Base-by-base conservation (phyloP, 176 grass and related monocot species). In the Phragmites australis region DNA sequence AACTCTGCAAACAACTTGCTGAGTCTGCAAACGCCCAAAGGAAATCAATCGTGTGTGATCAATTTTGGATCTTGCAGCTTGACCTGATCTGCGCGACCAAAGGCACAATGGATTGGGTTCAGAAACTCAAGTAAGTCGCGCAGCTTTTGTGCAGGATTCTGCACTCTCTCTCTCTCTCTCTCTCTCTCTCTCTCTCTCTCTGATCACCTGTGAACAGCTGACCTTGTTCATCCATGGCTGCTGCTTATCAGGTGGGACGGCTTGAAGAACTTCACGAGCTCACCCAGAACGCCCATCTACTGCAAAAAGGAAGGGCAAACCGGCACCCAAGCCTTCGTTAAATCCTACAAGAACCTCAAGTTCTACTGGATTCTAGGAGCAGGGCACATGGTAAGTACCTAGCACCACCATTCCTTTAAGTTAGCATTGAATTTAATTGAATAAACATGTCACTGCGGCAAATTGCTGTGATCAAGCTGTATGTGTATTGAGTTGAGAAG, bases 41-140 rank as follows among this genome's bases (percentile, higher is more conserved):
- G 41, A 58, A n/a, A 40, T 39, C 34, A 37, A 40, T 39, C 34
- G 5, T 37, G 34, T 37, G 34, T 37, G 34, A 37, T 37, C 5
- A 37, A 37, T 2, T 37, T 37, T 37, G 34, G 2, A 2, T 37
- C 19, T 44, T 85, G 75, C 80, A 97, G 90, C 76, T 97, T 34
- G 94, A 97, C 61, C 68, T 97, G 73, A 97, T 97, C 75, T 94
- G 92, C 80, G 82, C 95, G 32, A 94, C 92, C 53, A 94, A 94
- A 72, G 92, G 92, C 6, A 89, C 87, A 3, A 27, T 92, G 70
- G 83, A 89, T 37, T 97, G 95, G 95, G 77, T 94, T 63, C 82
- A 87, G 29, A 97, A 91, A 76, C 92, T 97, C 72, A 81, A 87
- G 95, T 94, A 69, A 87, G 74, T 22, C 44, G 16, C 23, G 17